Evolutionary conservation across 371 early-diverging fungal genomes (phyloP), one percentile per base, ranked within the genome.

Genomic region (Caulochytrium protostelioides): DNA sequence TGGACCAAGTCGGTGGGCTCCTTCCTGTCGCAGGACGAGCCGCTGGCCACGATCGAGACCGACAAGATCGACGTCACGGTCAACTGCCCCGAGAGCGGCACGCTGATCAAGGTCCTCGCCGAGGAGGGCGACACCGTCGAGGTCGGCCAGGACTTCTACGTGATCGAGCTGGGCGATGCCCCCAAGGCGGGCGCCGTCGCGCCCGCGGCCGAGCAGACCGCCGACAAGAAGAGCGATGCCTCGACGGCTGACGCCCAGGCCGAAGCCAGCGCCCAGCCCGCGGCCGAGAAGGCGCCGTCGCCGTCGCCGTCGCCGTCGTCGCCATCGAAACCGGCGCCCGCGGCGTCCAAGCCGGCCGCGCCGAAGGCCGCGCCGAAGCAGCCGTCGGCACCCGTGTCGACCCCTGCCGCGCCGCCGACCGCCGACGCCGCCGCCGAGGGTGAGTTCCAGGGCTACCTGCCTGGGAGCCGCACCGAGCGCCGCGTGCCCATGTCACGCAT

Each of bases 1-100:
- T 92, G 90, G 90, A 75, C 74, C 51, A 95, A 91, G 63, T 70
- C 82, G 68, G 79, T 87, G 31, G 95, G 95, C 48, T 91, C 91
- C 39, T 86, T 67, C 52, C 83, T 95, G 36, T 62, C 69, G 39
- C 72, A 81, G 43, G 95, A 95, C 47, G 92, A 95, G 47, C 82
- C 77, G 50, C 72, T 92, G 19, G 91, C 89, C 25, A 82, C 87
- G 20, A 90, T 95, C 35, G 92, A 95, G 55, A 95, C 95, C 34
- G 95, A 95, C 69, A 95, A 95, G 69, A 73, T 91, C 32, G 92
- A 89, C 50, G 76, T 92, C 28, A 73, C 86, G 19, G 81, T 95
- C 52, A 95, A 91, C 67, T 73, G 89, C 19, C 89, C 90, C 38
- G 81, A 76, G 27, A 64, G 78, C 23, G 95, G 95, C 12, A 74